Percentiles rank a stretch among this genome's conserved stretches.
These are phyloP conservation scores for Capronia coronata DNA, from an alignment of 2,329 filamentous ascomycete genomes.

Conservation along the genomic window DNA sequence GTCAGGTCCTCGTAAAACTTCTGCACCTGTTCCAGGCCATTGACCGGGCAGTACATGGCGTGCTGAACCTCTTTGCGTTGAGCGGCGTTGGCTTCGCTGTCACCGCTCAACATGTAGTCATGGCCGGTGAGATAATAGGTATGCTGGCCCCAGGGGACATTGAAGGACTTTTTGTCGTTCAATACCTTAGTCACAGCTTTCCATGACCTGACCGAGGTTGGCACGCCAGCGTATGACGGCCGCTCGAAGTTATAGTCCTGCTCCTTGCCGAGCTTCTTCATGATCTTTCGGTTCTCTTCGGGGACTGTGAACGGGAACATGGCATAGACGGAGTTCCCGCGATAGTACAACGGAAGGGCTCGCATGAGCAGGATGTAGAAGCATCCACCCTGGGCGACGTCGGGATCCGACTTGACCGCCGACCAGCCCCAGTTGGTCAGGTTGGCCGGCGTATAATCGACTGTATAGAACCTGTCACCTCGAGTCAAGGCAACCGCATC, in stretches of 20 bases:
- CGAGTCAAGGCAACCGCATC: constrained; percentile 44
- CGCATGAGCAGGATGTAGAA: constrained; percentile 49
- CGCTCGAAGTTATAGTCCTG: constrained; percentile 39
- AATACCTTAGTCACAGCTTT: constrained; percentile 41
- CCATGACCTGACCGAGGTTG: constrained; percentile 42
- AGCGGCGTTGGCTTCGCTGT: constrained; percentile 37
- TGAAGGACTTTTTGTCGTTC: constrained; percentile 39
- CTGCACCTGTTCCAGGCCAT: constrained; percentile 42
- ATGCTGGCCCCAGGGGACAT: constrained; percentile 39
- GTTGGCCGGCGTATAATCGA: constrained; percentile 41
- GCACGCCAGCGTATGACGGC: constrained; percentile 32
- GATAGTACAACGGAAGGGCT: constrained; percentile 46
- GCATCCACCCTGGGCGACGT: constrained; percentile 45
- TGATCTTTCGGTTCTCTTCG: constrained; percentile 41
- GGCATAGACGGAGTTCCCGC: constrained; percentile 44
- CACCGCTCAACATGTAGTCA: constrained; percentile 46
- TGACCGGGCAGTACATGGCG: constrained; percentile 37
- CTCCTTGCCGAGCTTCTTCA: constrained; percentile 37
- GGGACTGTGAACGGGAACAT: constrained; percentile 47
- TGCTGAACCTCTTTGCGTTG: constrained; percentile 39
- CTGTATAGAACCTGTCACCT: constrained; percentile 44
- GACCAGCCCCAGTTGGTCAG: constrained; percentile 44
- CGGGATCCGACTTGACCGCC: constrained; percentile 35
- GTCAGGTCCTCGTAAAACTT: constrained; percentile 46
- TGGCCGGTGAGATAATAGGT: constrained; percentile 36